Conservation (phyloP, 148 eudicot species). For the Rhododendron ferrugineum region DNA sequence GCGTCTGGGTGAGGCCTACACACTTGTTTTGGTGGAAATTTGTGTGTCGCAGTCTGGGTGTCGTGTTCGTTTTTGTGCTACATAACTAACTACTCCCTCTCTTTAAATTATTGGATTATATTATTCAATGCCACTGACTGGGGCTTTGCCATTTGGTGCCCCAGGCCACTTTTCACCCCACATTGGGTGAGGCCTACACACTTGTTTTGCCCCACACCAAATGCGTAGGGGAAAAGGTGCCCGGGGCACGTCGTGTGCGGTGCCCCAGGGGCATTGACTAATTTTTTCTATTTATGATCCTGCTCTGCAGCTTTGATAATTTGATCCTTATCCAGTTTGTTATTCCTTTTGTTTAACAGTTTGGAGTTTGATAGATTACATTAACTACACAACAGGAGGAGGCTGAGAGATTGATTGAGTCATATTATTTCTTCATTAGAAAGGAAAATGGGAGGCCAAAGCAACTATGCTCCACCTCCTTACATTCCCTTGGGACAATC, state of each 20-base stretch:
- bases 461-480: constrained; percentile 67
- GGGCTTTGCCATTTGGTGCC: neutral
- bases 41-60: neutral
- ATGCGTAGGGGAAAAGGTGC: neutral
- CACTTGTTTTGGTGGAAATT: no score
- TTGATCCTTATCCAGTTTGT: neutral
- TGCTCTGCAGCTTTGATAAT: neutral
- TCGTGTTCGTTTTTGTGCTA: neutral
- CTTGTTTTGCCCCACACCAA: neutral
- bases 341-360: neutral
- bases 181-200: neutral
- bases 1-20: no score
- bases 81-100: neutral
- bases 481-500: constrained; percentile 72
- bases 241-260: neutral
- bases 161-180: neutral
- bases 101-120: neutral
- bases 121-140: neutral
- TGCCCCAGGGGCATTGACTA: neutral
- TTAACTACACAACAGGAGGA: neutral
- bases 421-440: neutral
- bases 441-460: constrained; percentile 39
- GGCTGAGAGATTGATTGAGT: neutral
- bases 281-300: neutral
- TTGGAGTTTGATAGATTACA: neutral